These are phyloP conservation scores for Glonium stellatum DNA, from an alignment of 495 filamentous ascomycete species.

Conservation along the genomic window DNA sequence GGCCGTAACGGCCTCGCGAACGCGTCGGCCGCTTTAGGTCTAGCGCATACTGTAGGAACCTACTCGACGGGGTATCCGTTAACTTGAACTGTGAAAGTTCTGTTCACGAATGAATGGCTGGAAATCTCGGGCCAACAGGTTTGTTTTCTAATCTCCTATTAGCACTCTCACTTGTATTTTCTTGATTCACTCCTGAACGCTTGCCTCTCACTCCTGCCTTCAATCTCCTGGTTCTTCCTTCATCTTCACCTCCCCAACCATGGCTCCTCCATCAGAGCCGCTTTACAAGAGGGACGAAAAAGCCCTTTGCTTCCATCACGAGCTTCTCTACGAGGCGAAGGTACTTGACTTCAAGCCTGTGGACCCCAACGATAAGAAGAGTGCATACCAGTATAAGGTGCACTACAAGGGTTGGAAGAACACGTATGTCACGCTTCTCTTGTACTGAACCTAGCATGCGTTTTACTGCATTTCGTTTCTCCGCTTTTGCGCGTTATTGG, in stretches of 20 bases:
- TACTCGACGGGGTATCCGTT: no score
- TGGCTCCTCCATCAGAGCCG: conserved; percentile 55
- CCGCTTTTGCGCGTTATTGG: no score
- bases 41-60: no score
- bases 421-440: conserved; percentile 54
- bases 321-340: conserved; percentile 95
- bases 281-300: conserved; percentile 82
- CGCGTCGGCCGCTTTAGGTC: no score
- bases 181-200: neutral
- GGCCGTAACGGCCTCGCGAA: no score
- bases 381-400: conserved; percentile 74
- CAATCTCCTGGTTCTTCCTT: neutral
- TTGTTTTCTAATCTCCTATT: no score
- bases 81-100: no score
- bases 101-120: no score
- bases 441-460: neutral
- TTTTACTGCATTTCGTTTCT: no score
- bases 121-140: no score
- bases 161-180: no score
- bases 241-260: conserved; percentile 30
- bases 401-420: conserved; percentile 99
- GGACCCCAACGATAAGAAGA: conserved; percentile 63
- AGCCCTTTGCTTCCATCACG: conserved; percentile 93
- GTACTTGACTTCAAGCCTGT: conserved; percentile 67
- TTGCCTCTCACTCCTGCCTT: neutral